A percentile compares a stretch with the other conserved stretches of the same genome.
These are phyloP conservation scores for Saccharomycopsis sp. DNA, from an alignment of 805 yeast species.

Conservation along the genomic window DNA sequence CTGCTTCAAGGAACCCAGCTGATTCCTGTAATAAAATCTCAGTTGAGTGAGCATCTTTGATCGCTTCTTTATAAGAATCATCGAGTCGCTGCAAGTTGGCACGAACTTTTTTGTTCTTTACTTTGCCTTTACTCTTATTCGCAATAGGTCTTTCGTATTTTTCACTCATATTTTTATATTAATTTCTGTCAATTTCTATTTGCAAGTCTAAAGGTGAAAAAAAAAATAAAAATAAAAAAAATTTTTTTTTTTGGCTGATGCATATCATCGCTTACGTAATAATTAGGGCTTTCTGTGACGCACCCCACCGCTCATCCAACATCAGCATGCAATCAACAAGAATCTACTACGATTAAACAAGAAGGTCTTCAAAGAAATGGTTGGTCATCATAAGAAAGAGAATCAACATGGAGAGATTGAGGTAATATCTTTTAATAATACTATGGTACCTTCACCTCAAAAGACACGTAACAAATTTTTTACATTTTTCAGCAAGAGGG, in stretches of 20 bases:
- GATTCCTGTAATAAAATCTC: slow-evolving; percentile 82
- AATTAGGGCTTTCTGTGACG: neutral
- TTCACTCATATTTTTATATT: neutral
- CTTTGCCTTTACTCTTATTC: slow-evolving; percentile 5
- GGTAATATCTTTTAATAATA: neutral
- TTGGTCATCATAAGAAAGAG: neutral
- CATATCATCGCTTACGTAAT: slow-evolving; percentile 6
- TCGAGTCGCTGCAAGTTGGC: slow-evolving; percentile 65
- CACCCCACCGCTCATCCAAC: neutral
- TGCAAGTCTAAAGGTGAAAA: neutral
- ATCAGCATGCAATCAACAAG: neutral
- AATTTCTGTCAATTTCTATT: neutral
- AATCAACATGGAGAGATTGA: neutral
- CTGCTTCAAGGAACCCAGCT: slow-evolving; percentile 84
- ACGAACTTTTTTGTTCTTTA: slow-evolving; percentile 49
- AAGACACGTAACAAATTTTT: too few species aligned
- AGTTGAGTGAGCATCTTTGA: slow-evolving; percentile 77
- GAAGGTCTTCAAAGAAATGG: too few species aligned
- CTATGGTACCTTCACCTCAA: neutral
- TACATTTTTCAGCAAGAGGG: neutral
- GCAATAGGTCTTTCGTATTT: slow-evolving; percentile 9
- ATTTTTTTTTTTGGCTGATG: slow-evolving; percentile 3
- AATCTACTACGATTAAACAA: too few species aligned
- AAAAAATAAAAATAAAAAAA: neutral
- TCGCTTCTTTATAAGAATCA: slow-evolving; percentile 66